Evolutionary conservation across 306 rosid species (phyloP).

Genomic region (Fragaria vesca): DNA sequence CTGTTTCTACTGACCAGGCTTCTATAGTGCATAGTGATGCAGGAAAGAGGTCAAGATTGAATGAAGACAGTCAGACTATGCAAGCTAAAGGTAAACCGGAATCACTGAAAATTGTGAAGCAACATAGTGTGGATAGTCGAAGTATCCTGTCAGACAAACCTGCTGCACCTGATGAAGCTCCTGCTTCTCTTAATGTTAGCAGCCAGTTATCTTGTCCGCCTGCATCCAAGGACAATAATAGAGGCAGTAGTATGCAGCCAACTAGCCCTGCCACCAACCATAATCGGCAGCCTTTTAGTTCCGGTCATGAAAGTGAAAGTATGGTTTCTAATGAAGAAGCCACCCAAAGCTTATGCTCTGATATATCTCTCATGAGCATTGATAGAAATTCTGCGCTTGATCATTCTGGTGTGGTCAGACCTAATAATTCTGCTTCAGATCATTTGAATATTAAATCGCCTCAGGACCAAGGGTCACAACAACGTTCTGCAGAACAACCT

Average conservation of each 20-base stretch:
- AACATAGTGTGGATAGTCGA: constrained; percentile 41
- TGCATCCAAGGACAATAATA: constrained; percentile 36
- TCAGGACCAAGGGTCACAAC: constrained; percentile 38
- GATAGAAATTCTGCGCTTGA: constrained; percentile 39
- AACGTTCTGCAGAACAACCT: constrained; percentile 34
- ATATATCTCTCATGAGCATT: constrained; percentile 43
- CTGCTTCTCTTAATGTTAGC: constrained; percentile 36
- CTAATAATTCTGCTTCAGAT: constrained; percentile 44
- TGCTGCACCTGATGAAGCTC: constrained; percentile 37
- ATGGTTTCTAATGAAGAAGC: constrained; percentile 36
- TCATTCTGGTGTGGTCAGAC: constrained; percentile 34
- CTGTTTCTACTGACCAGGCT: constrained; percentile 40
- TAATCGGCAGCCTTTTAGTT: constrained; percentile 40
- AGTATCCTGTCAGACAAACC: constrained; percentile 36
- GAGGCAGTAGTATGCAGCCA: constrained; percentile 31
- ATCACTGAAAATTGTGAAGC: constrained; percentile 48
- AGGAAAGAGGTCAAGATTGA: constrained; percentile 35
- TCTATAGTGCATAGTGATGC: constrained; percentile 40
- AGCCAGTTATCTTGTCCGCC: constrained; percentile 41
- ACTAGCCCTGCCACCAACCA: constrained; percentile 29
- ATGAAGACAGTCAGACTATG: constrained; percentile 43
- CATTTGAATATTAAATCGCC: constrained; percentile 32
- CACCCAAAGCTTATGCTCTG: constrained; percentile 47
- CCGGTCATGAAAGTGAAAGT: constrained; percentile 38
- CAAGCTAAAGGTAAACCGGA: constrained; percentile 40